These are phyloP conservation scores for Pseudotsuga menziesii DNA, from an alignment of 75 land plant genomes.

Conservation along the genomic window DNA sequence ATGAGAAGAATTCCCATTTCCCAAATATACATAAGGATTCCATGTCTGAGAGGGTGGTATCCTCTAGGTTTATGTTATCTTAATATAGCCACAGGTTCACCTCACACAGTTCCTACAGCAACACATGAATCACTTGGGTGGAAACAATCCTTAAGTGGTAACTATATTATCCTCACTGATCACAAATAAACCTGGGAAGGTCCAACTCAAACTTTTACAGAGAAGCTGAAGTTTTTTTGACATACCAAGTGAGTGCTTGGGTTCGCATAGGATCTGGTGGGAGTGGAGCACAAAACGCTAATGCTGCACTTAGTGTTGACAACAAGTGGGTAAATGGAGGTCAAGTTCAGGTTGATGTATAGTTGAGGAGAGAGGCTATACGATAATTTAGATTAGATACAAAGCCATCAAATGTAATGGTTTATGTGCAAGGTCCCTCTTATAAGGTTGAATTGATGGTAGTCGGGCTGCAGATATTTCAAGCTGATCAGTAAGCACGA, in stretches of 20 bases:
- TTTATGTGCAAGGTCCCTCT: constrained; percentile 86
- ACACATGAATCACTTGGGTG: constrained; percentile 57
- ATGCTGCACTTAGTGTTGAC: constrained; percentile 79
- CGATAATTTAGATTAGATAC: constrained; percentile 92
- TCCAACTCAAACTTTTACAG: constrained; percentile 89
- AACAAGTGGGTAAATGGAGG: constrained; percentile 87
- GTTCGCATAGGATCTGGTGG: constrained; percentile 54
- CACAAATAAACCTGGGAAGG: constrained; percentile 89
- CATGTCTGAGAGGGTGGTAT: constrained; percentile 66
- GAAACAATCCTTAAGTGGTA: constrained; percentile 59
- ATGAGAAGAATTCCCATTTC: too few species aligned
- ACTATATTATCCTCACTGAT: constrained; percentile 54
- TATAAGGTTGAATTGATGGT: constrained; percentile 92
- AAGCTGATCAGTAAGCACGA: constrained; percentile 65
- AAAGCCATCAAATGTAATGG: constrained; percentile 68
- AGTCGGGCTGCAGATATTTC: constrained; percentile 79
- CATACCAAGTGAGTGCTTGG: constrained; percentile 96
- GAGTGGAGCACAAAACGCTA: constrained; percentile 64
- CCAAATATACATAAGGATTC: too few species aligned
- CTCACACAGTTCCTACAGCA: constrained; percentile 59
- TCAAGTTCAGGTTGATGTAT: constrained; percentile 49
- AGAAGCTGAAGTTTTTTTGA: constrained; percentile 54
- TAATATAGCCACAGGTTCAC: constrained; percentile 54
- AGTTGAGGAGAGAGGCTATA: constrained; percentile 76
- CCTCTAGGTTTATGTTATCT: constrained; percentile 70